These are phyloP conservation scores for Xylariaceae sp. DNA, from an alignment of 2,329 filamentous ascomycete species.

Conservation along the genomic window DNA sequence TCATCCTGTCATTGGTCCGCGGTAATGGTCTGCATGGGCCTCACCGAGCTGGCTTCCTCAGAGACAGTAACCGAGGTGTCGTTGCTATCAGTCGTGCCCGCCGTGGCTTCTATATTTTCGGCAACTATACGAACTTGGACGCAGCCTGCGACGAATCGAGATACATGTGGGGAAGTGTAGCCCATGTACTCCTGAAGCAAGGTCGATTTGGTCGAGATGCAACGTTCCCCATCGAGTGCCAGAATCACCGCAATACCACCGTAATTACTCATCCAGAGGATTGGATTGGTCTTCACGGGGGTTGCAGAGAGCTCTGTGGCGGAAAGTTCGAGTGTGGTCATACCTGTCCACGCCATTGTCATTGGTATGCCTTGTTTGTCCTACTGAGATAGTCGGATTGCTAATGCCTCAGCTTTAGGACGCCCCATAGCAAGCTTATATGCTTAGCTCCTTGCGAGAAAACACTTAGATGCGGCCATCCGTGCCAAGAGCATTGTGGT, in stretches of 20 bases:
- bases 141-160: conserved; percentile 40
- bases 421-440: conserved; percentile 24
- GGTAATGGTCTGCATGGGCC: conserved; percentile 50
- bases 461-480: conserved; percentile 24
- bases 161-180: conserved; percentile 39
- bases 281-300: conserved; percentile 40
- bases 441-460: conserved; percentile 27
- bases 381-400: neutral
- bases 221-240: conserved; percentile 61
- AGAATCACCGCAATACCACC: conserved; percentile 50
- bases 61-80: conserved; percentile 55
- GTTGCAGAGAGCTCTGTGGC: conserved; percentile 23
- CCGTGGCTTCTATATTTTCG: conserved; percentile 80
- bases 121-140: conserved; percentile 58
- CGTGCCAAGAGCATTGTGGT: conserved; percentile 27
- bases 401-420: conserved; percentile 17
- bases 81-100: conserved; percentile 66
- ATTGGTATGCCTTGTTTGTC: conserved; percentile 27
- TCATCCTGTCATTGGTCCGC: conserved; percentile 76
- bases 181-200: conserved; percentile 38
- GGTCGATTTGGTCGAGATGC: conserved; percentile 27
- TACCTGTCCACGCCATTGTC: conserved; percentile 27
- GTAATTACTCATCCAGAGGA: conserved; percentile 50
- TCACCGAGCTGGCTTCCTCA: conserved; percentile 66
- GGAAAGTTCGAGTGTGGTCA: conserved; percentile 28